A percentile compares a stretch with the other conserved stretches of the same genome.
Conservation (phyloP, 2,329 filamentous ascomycete species). For the Talaromyces funiculosus region DNA sequence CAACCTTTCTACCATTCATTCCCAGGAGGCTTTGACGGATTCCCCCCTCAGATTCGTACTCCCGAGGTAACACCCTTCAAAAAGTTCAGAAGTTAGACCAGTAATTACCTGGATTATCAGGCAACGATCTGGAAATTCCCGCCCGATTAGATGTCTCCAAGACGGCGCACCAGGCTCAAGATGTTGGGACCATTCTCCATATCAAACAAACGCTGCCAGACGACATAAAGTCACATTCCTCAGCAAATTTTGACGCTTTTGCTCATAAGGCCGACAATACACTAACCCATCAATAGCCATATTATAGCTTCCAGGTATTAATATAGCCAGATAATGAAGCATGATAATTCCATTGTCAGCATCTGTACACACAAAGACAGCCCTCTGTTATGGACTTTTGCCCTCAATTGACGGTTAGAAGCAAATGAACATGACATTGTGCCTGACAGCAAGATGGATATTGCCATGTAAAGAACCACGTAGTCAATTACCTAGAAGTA, state of each 20-base stretch:
- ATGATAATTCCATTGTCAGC: neutral
- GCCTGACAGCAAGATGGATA: neutral
- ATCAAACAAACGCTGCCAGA: neutral
- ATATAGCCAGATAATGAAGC: neutral
- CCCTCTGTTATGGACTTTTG: neutral
- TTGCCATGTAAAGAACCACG: neutral
- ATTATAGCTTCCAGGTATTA: too few relatives aligned
- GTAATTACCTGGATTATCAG: neutral
- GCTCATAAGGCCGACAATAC: too few relatives aligned
- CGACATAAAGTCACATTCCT: neutral
- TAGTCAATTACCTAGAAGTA: neutral
- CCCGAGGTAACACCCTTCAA: neutral
- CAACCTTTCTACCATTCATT: conserved; percentile 26
- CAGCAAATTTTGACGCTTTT: neutral
- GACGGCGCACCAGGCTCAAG: neutral
- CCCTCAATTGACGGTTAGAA: neutral
- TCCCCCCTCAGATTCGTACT: neutral
- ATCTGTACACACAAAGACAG: neutral
- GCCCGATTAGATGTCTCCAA: neutral
- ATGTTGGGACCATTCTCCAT: neutral
- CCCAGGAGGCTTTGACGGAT: neutral
- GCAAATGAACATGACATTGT: neutral
- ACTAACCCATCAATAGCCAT: neutral
- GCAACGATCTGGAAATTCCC: neutral
- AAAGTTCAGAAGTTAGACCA: neutral